Evolutionary conservation across 805 yeast species (phyloP).

Genomic region (Candida easanensis): DNA sequence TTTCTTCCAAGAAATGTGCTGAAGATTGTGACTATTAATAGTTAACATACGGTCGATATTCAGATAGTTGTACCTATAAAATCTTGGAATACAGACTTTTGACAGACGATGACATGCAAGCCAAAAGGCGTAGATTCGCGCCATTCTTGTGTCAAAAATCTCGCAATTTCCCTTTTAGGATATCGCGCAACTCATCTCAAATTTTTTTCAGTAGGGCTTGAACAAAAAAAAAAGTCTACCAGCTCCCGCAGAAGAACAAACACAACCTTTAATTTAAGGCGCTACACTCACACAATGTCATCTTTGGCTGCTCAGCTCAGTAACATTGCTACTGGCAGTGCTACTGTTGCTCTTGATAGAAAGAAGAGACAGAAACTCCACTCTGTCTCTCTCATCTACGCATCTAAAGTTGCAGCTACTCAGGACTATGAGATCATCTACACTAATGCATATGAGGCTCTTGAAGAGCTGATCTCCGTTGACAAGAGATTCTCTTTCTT

Average conservation of each 20-base stretch:
- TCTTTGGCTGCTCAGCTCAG: slow-evolving; percentile 83
- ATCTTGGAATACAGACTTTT: too few species aligned
- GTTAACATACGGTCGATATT: too few species aligned
- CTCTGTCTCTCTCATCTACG: slow-evolving; percentile 83
- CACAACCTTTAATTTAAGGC: background rate
- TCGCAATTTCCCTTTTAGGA: background rate
- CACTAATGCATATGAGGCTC: slow-evolving; percentile 69
- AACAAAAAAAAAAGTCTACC: background rate
- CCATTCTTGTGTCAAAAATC: background rate
- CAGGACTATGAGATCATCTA: slow-evolving; percentile 88
- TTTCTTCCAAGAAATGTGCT: too few species aligned
- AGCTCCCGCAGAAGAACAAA: background rate
- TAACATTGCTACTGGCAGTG: slow-evolving; percentile 58
- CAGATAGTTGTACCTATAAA: background rate
- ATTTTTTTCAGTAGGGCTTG: slow-evolving; percentile 2
- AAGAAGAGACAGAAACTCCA: slow-evolving; percentile 84
- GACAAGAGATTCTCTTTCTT: slow-evolving; percentile 78
- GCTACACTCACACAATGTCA: slow-evolving; percentile 32
- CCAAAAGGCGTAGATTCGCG: slow-evolving; percentile 2
- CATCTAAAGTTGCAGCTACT: slow-evolving; percentile 83
- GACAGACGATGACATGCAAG: too few species aligned
- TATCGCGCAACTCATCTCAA: slow-evolving; percentile 11
- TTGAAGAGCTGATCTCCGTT: slow-evolving; percentile 64
- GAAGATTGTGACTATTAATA: too few species aligned
- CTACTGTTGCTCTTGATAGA: slow-evolving; percentile 79